A percentile compares a stretch with the other conserved stretches of the same genome.
Conservation (phyloP, 2,329 filamentous ascomycete genomes). For the Alternaria alternata region DNA sequence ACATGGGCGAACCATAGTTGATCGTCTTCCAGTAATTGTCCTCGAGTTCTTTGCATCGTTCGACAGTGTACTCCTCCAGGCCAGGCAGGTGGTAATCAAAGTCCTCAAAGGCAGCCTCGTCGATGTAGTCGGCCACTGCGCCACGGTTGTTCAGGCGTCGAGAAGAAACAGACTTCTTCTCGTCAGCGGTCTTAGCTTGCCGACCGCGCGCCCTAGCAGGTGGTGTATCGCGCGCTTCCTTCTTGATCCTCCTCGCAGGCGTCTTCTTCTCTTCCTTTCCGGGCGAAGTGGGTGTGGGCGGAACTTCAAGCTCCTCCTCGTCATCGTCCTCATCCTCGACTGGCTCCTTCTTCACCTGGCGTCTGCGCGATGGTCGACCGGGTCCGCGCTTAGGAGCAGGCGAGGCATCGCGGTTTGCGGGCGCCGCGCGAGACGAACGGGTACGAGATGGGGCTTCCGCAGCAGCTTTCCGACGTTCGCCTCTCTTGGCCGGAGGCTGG, state of each 20-base stretch:
- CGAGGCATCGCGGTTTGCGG: conserved; percentile 48
- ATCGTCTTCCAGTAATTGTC: conserved; percentile 96
- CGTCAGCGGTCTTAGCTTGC: conserved; percentile 51
- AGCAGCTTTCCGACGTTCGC: conserved; percentile 71
- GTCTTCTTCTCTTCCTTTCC: conserved; percentile 52
- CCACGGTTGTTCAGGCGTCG: conserved; percentile 85
- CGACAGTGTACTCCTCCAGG: conserved; percentile 85
- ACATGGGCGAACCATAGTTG: conserved; percentile 92
- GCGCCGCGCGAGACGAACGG: conserved; percentile 43
- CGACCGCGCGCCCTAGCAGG: conserved; percentile 66
- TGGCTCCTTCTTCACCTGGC: conserved; percentile 33
- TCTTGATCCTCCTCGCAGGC: conserved; percentile 39
- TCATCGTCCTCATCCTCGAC: conserved; percentile 45
- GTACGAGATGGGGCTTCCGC: conserved; percentile 43
- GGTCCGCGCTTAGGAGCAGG: conserved; percentile 57
- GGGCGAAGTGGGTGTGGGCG: conserved; percentile 55
- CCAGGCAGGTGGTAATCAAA: conserved; percentile 90
- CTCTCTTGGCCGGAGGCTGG: conserved; percentile 89
- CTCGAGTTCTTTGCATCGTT: conserved; percentile 93
- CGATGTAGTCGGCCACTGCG: conserved; percentile 79
- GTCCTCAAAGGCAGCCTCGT: conserved; percentile 87
- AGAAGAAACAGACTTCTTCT: conserved; percentile 77
- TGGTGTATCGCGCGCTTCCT: conserved; percentile 51
- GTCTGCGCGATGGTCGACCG: conserved; percentile 55
- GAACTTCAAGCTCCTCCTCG: conserved; percentile 44